These are phyloP conservation scores for Apiospora marii DNA, from an alignment of 2,329 filamentous ascomycete genomes.

Conservation along the genomic window DNA sequence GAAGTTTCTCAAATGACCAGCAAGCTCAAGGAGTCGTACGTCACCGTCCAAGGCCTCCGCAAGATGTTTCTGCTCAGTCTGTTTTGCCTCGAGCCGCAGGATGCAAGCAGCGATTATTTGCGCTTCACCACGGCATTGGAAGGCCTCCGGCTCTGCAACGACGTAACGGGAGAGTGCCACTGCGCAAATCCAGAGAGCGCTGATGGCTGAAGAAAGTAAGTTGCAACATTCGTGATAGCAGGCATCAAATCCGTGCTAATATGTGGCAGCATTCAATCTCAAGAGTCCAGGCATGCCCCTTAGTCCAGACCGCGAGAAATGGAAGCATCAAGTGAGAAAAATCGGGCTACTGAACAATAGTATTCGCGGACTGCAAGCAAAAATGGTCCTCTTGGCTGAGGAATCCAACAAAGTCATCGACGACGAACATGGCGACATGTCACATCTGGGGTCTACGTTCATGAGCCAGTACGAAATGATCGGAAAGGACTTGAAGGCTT, in stretches of 20 bases:
- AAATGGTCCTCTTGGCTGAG: conserved; percentile 89
- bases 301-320: conserved; percentile 80
- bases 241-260: conserved; percentile 22
- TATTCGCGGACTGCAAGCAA: conserved; percentile 91
- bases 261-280: conserved; percentile 49
- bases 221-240: conserved; percentile 29
- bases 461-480: conserved; percentile 95
- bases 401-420: conserved; percentile 85
- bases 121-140: conserved; percentile 83
- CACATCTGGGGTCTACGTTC: conserved; percentile 79
- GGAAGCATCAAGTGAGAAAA: conserved; percentile 87
- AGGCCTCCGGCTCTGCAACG: conserved; percentile 72
- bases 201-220: conserved; percentile 78
- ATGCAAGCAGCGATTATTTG: conserved; percentile 76
- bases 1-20: conserved; percentile 74
- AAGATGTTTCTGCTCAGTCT: conserved; percentile 91
- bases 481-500: conserved; percentile 80
- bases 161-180: conserved; percentile 53
- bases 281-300: conserved; percentile 65
- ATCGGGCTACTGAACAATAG: conserved; percentile 88
- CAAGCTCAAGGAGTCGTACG: conserved; percentile 22
- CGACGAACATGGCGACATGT: conserved; percentile 69
- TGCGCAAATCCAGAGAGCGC: conserved; percentile 18
- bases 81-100: conserved; percentile 83
- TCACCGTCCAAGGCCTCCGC: conserved; percentile 73